These are phyloP conservation scores for Pelargonium cotyledonis DNA, from an alignment of 441 rosid species.

Conservation along the genomic window DNA sequence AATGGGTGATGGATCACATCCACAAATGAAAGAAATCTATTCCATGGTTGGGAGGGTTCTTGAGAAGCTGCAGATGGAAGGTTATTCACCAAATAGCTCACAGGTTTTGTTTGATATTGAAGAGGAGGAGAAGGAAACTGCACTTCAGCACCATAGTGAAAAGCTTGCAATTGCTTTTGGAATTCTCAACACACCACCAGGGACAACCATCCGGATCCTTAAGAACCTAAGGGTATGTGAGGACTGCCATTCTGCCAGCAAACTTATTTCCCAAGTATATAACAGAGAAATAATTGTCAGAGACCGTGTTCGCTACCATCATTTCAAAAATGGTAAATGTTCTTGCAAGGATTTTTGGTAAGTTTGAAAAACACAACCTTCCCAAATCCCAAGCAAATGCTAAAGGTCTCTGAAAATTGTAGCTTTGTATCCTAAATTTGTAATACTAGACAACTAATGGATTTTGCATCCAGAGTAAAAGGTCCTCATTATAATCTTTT, in stretches of 20 bases:
- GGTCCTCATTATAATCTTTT: no score
- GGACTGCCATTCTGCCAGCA: conserved; percentile 34
- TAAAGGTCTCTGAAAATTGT: no score
- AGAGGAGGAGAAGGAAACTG: conserved; percentile 32
- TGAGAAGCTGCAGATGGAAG: conserved; percentile 22
- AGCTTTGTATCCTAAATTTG: no score
- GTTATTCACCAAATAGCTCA: conserved; percentile 23
- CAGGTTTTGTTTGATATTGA: conserved; percentile 28
- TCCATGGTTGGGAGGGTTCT: conserved; percentile 18
- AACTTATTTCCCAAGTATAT: conserved; percentile 34
- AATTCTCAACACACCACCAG: conserved; percentile 20
- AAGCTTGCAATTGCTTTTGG: conserved; percentile 36
- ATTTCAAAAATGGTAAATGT: conserved; percentile 39
- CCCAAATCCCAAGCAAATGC: no score
- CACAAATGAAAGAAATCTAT: conserved; percentile 23
- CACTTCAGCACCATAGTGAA: conserved; percentile 28
- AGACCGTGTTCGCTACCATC: conserved; percentile 42
- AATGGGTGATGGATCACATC: conserved; percentile 53
- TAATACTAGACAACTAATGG: no score
- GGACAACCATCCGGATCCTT: conserved; percentile 21
- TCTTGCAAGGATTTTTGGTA: conserved; percentile 50
- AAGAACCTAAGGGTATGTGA: conserved; percentile 34
- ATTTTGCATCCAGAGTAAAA: no score
- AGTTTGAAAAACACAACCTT: conserved; percentile 5
- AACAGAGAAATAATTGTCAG: conserved; percentile 36